Conservation (phyloP, 2,329 filamentous ascomycete genomes). For the Trichoderma koningii region DNA sequence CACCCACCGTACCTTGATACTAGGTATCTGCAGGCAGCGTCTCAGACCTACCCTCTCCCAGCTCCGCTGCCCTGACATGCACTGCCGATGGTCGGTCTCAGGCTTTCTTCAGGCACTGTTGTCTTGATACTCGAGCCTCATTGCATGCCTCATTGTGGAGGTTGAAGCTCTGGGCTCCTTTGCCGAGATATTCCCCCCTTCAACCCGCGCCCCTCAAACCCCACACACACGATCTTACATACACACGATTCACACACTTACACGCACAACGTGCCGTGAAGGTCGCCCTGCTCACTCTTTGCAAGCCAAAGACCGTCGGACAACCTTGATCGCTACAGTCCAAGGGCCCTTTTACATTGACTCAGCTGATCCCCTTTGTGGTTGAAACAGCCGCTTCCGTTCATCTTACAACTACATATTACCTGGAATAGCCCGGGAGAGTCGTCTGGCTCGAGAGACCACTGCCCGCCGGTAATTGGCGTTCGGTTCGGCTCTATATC, state of each 20-base stretch:
- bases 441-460: not conserved
- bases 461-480: not conserved
- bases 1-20: not conserved
- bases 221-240: slow-evolving; percentile 8
- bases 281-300: slow-evolving; percentile 6
- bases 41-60: not conserved
- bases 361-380: not conserved
- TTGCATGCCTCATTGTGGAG: not conserved
- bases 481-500: not conserved
- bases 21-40: not conserved
- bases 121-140: not conserved
- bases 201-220: not conserved
- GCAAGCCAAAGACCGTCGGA: not conserved
- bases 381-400: not conserved
- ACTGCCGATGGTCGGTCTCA: not conserved
- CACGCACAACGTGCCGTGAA: not conserved
- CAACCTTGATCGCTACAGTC: not conserved
- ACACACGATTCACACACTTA: not conserved
- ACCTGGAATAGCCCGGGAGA: not conserved
- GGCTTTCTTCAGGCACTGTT: not conserved
- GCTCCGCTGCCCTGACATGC: not conserved
- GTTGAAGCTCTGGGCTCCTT: not conserved
- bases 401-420: not conserved
- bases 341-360: not conserved
- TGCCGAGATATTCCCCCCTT: not conserved